Conservation (phyloP, 179 eudicot species). For the Dionaea muscipula region DNA sequence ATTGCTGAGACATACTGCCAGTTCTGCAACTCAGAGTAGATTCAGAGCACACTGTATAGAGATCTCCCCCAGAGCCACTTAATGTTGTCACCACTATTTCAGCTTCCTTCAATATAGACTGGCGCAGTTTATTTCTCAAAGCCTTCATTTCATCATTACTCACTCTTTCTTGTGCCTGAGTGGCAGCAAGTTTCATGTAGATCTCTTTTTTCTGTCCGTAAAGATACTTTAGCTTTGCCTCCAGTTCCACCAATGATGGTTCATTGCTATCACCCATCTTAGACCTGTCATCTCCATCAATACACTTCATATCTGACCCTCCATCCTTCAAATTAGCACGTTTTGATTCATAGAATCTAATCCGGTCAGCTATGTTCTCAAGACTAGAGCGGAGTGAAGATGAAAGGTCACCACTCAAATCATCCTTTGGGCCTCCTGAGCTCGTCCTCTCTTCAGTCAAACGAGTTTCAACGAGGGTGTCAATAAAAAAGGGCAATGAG, state of each 20-base stretch:
- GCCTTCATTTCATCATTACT: conserved; percentile 64
- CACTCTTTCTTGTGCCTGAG: conserved; percentile 78
- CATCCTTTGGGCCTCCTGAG: conserved; percentile 30
- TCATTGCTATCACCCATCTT: conserved; percentile 38
- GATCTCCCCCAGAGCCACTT: conserved; percentile 99
- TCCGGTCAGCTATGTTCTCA: conserved; percentile 75
- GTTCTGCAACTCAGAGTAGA: conserved; percentile 43
- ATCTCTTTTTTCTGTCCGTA: conserved; percentile 63
- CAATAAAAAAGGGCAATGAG: conserved; percentile 82
- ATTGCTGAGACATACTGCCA: conserved; percentile 41
- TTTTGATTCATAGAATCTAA: conserved; percentile 68
- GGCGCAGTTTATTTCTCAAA: conserved; percentile 57
- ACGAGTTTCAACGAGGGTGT: conserved; percentile 82
- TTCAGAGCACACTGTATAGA: conserved; percentile 79
- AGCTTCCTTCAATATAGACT: conserved; percentile 77
- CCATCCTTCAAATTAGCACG: conserved; percentile 70
- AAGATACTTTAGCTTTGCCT: conserved; percentile 51
- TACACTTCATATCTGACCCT: conserved; percentile 26
- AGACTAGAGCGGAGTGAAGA: conserved; percentile 54
- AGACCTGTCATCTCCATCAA: conserved; percentile 29
- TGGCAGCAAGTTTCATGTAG: conserved; percentile 53
- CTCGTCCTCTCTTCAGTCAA: conserved; percentile 45
- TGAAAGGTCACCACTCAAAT: conserved; percentile 31
- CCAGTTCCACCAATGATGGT: conserved; percentile 53
- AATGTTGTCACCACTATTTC: conserved; percentile 88